Conservation (phyloP, 495 filamentous ascomycete species). For the Poronia punctata region DNA sequence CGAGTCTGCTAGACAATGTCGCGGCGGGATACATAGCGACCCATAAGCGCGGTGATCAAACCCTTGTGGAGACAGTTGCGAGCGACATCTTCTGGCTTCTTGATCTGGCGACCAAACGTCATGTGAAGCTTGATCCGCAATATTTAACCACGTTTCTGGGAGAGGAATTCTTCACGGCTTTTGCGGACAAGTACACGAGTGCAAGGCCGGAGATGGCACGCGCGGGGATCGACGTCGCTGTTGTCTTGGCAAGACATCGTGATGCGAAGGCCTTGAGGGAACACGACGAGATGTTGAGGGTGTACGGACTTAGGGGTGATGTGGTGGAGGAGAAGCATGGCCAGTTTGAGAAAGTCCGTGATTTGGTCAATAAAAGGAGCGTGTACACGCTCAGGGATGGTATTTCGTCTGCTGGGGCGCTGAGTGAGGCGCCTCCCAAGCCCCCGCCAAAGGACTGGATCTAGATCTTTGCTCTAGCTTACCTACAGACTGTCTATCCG, state of each 20-base stretch:
- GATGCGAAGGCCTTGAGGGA: slow-evolving; percentile 4
- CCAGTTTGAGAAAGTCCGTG: slow-evolving; percentile 14
- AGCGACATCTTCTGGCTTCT: slow-evolving; percentile 20
- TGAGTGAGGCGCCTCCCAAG: too few relatives aligned
- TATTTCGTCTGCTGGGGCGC: too few relatives aligned
- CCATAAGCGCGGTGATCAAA: slow-evolving; percentile 1
- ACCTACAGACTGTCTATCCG: too few relatives aligned
- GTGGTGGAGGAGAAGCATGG: not conserved
- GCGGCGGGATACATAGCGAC: slow-evolving; percentile 17
- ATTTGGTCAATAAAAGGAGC: not conserved
- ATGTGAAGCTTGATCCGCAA: not conserved
- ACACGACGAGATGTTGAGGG: slow-evolving; percentile 15
- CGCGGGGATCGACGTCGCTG: slow-evolving; percentile 20
- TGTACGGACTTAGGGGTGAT: slow-evolving; percentile 7
- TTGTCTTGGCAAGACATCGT: slow-evolving; percentile 11
- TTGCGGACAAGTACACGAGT: slow-evolving; percentile 2
- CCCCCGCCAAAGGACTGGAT: too few relatives aligned
- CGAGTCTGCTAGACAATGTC: slow-evolving; percentile 16
- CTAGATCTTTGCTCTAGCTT: too few relatives aligned
- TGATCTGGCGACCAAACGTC: slow-evolving; percentile 2
- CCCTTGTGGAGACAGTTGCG: slow-evolving; percentile 8
- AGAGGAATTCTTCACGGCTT: slow-evolving; percentile 21
- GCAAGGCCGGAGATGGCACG: slow-evolving; percentile 16
- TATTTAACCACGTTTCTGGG: slow-evolving; percentile 16
- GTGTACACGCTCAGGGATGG: slow-evolving; percentile 1